These are phyloP conservation scores for Neofusicoccum ribis DNA, from an alignment of 2,329 filamentous ascomycete genomes.

Conservation along the genomic window DNA sequence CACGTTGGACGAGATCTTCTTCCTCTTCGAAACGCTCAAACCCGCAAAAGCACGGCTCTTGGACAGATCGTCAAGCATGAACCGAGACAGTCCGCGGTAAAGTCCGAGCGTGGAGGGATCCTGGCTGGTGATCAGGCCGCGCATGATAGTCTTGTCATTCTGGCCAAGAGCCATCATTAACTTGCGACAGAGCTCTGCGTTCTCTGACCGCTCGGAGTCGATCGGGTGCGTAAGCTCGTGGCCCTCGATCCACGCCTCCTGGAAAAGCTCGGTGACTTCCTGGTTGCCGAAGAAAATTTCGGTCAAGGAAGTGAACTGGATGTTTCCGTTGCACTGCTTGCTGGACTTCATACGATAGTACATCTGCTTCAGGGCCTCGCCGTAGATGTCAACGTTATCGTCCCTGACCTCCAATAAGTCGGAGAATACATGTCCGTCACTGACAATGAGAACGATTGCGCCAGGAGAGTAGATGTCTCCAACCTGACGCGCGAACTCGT, in stretches of 20 bases:
- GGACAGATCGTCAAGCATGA: conserved; percentile 41
- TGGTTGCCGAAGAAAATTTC: conserved; percentile 28
- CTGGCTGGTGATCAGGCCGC: conserved; percentile 30
- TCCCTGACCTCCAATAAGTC: conserved; percentile 46
- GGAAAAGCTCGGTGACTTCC: conserved; percentile 25
- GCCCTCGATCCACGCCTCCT: conserved; percentile 25
- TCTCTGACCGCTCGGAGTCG: conserved; percentile 30
- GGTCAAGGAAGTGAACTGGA: conserved; percentile 32
- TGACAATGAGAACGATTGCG: conserved; percentile 44
- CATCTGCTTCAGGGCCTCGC: conserved; percentile 40
- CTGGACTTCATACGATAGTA: conserved; percentile 32
- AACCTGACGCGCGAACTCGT: conserved; percentile 43
- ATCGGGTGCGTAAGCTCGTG: conserved; percentile 32
- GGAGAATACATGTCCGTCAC: conserved; percentile 45
- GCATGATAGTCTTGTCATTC: conserved; percentile 29
- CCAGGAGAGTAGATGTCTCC: conserved; percentile 41
- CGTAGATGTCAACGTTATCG: conserved; percentile 47
- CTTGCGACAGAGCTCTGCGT: conserved; percentile 33
- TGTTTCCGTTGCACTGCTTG: conserved; percentile 27
- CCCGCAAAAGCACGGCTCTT: conserved; percentile 29
- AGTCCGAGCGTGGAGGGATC: conserved; percentile 32
- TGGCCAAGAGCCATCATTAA: conserved; percentile 31
- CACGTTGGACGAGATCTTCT: conserved; percentile 36
- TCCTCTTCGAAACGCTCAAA: conserved; percentile 33
- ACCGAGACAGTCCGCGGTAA: conserved; percentile 39